A percentile compares a stretch with the other conserved stretches of the same genome.
These are phyloP conservation scores for Spathaspora sp. DNA, from an alignment of 1,139 yeast species.

Conservation along the genomic window DNA sequence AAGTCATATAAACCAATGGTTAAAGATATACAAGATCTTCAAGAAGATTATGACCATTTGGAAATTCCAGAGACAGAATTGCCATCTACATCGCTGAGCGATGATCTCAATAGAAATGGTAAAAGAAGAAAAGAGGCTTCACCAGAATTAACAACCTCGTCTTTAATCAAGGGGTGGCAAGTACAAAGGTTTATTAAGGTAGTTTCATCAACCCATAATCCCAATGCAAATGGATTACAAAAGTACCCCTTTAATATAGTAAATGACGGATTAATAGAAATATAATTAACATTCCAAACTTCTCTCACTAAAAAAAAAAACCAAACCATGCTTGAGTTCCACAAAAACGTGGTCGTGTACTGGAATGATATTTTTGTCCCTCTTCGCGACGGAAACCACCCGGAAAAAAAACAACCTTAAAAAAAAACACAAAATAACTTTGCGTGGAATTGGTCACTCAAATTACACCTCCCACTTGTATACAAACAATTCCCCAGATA, in stretches of 20 bases:
- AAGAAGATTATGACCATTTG: neutral
- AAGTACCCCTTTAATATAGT: constrained; percentile 18
- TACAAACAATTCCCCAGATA: neutral
- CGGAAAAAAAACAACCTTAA: neutral
- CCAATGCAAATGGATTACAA: constrained; percentile 9
- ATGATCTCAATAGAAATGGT: neutral
- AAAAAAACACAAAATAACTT: constrained; percentile 1
- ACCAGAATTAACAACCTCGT: neutral
- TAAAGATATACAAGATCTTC: constrained; percentile 2
- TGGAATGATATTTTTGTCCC: neutral
- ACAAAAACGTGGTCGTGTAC: constrained; percentile 5
- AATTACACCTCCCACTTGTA: neutral
- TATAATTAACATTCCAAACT: too few relatives aligned
- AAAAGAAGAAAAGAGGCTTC: neutral
- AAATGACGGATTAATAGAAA: constrained; percentile 15
- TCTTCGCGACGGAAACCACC: neutral
- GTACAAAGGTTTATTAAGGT: constrained; percentile 30
- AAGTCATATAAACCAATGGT: constrained; percentile 32
- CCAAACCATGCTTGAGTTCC: neutral
- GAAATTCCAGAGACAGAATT: neutral
- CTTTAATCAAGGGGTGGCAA: constrained; percentile 25
- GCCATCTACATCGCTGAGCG: neutral
- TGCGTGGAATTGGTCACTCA: constrained; percentile 1
- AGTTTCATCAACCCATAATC: constrained; percentile 18
- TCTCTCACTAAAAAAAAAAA: neutral